Evolutionary conservation across 2,329 filamentous ascomycete species (phyloP).

Genomic region (Knufia fluminis): DNA sequence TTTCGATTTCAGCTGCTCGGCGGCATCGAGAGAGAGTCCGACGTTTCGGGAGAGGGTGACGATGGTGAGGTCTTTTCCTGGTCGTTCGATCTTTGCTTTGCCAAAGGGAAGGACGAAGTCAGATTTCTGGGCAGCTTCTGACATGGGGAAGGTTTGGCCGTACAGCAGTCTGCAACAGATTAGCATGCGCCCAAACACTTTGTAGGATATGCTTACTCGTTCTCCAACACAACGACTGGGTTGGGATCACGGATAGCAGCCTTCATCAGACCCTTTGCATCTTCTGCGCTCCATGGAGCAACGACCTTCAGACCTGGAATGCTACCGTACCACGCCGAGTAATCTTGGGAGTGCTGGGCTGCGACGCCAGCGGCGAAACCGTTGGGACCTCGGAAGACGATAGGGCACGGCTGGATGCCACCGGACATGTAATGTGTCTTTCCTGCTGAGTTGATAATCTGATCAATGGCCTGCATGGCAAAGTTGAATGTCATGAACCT

Average conservation of each 20-base stretch:
- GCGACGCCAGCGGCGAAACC: slow-evolving; percentile 92
- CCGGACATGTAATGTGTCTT: slow-evolving; percentile 99
- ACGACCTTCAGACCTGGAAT: slow-evolving; percentile 97
- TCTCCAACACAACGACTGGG: slow-evolving; percentile 83
- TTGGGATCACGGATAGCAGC: slow-evolving; percentile 97
- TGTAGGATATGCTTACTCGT: slow-evolving; percentile 52
- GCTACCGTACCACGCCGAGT: slow-evolving; percentile 96
- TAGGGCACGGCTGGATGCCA: slow-evolving; percentile 98
- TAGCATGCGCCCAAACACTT: slow-evolving; percentile 13
- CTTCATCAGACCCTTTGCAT: slow-evolving; percentile 96
- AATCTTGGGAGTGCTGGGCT: slow-evolving; percentile 98
- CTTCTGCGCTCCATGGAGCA: slow-evolving; percentile 89
- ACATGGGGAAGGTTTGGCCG: slow-evolving; percentile 93
- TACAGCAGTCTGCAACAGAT: slow-evolving; percentile 59
- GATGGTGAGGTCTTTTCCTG: slow-evolving; percentile 91
- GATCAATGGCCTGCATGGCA: slow-evolving; percentile 99
- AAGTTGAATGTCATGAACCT: slow-evolving; percentile 99
- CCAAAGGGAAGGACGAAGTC: slow-evolving; percentile 97
- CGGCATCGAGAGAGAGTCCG: slow-evolving; percentile 78
- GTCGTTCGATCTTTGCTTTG: slow-evolving; percentile 97
- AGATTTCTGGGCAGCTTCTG: slow-evolving; percentile 85
- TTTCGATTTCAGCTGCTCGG: slow-evolving; percentile 87
- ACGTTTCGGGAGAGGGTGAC: slow-evolving; percentile 93
- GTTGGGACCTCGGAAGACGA: slow-evolving; percentile 98
- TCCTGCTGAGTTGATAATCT: slow-evolving; percentile 96